A percentile compares a stretch with the other conserved stretches of the same genome.
phyloP scores from a whole-genome alignment of 805 yeast genomes.

The Tetrapisispora arboricola region DNA sequence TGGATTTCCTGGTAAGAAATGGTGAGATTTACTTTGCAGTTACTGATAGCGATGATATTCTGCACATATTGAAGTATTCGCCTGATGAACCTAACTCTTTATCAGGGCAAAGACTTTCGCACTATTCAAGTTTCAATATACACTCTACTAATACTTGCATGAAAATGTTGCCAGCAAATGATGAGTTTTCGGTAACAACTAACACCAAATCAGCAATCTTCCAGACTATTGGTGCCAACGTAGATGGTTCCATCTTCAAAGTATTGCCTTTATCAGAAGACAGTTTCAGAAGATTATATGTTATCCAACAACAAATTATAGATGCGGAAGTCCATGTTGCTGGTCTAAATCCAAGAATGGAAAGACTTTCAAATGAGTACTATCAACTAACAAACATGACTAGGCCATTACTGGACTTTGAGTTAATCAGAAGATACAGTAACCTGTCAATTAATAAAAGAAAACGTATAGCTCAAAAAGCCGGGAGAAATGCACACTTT shows the following conservation, averaged over 20 bases:
- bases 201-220: constrained; percentile 27
- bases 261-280: constrained; percentile 68
- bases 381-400: constrained; percentile 31
- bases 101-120: constrained; percentile 67
- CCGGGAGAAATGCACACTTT: constrained; percentile 45
- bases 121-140: constrained; percentile 58
- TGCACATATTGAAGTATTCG: constrained; percentile 75
- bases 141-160: constrained; percentile 52
- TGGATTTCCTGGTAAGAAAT: constrained; percentile 62
- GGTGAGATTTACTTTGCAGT: constrained; percentile 57
- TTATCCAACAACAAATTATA: constrained; percentile 75
- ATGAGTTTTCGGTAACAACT: constrained; percentile 18
- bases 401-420: constrained; percentile 59
- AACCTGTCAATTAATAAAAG: constrained; percentile 49
- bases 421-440: constrained; percentile 43
- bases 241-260: constrained; percentile 70
- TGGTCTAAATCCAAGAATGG: constrained; percentile 74
- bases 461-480: constrained; percentile 42
- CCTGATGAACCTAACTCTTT: constrained; percentile 83
- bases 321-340: constrained; percentile 66
- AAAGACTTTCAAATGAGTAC: constrained; percentile 36
- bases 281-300: constrained; percentile 68
- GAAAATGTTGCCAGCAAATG: constrained; percentile 33
- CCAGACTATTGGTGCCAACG: constrained; percentile 60
- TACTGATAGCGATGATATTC: constrained; percentile 54